Evolutionary conservation across 345 rosid species (phyloP).

Genomic region (Alliaria petiolata): DNA sequence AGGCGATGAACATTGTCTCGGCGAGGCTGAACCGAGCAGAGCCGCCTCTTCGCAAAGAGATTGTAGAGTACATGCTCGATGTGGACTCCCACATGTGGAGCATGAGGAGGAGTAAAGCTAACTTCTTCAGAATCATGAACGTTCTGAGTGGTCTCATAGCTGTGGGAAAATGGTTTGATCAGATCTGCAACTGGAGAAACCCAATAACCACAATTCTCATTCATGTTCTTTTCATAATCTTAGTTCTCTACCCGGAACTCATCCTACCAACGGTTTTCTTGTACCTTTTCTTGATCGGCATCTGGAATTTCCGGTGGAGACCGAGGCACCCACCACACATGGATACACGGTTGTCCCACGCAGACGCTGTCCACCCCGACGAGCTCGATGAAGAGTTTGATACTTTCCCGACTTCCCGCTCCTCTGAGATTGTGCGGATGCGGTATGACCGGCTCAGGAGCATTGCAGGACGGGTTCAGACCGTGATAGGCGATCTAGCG

Average conservation of each 20-base stretch:
- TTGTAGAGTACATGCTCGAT: constrained; percentile 97
- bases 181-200: constrained; percentile 92
- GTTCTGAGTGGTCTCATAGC: constrained; percentile 73
- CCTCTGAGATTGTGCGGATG: constrained; percentile 75
- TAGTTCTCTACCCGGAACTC: constrained; percentile 84
- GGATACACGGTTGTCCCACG: constrained; percentile 89
- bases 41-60: constrained; percentile 88
- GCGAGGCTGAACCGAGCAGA: constrained; percentile 85
- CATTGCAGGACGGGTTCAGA: constrained; percentile 88
- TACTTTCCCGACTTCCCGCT: constrained; percentile 70
- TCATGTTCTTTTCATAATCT: constrained; percentile 74
- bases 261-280: constrained; percentile 86
- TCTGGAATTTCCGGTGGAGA: constrained; percentile 92
- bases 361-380: constrained; percentile 81
- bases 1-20: constrained; percentile 89
- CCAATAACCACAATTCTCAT: constrained; percentile 82
- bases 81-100: constrained; percentile 99
- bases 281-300: constrained; percentile 84
- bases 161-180: constrained; percentile 88
- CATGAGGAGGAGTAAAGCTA: constrained; percentile 99
- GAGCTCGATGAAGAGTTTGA: constrained; percentile 97
- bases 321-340: constrained; percentile 95
- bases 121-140: constrained; percentile 41
- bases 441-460: constrained; percentile 90
- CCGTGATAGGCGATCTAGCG: constrained; percentile 92